Evolutionary conservation across 169 alveolate genomes (phyloP).

Genomic region (Amoebophrya sp.): DNA sequence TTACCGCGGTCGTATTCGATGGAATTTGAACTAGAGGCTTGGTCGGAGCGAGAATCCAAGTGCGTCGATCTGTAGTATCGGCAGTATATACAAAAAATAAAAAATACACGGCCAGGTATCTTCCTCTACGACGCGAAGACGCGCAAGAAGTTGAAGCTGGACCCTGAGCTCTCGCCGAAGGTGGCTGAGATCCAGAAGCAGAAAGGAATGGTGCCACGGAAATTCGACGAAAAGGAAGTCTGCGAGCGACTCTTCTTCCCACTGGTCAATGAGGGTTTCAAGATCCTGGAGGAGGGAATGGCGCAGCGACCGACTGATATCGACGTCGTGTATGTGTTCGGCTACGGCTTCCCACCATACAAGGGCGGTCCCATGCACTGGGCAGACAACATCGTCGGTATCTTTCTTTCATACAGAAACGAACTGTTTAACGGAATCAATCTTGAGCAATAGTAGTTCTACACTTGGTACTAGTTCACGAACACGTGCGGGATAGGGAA

Average conservation of each 20-base stretch:
- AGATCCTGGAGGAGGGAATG: constrained; percentile 31
- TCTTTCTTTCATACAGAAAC: too few relatives aligned
- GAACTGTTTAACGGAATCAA: too few relatives aligned
- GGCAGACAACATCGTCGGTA: constrained; percentile 35
- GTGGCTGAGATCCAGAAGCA: constrained; percentile 19
- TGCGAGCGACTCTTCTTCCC: constrained; percentile 33
- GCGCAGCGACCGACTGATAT: constrained; percentile 28
- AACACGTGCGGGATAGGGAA: too few relatives aligned
- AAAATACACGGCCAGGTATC: background rate
- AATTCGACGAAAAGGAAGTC: constrained; percentile 23
- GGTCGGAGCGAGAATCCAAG: too few relatives aligned
- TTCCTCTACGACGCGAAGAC: constrained; percentile 10
- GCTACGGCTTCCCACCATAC: constrained; percentile 27
- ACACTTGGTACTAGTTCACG: too few relatives aligned
- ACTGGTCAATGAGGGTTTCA: constrained; percentile 35
- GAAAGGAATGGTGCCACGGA: constrained; percentile 28
- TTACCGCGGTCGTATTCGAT: too few relatives aligned
- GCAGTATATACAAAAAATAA: too few relatives aligned
- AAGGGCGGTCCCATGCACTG: constrained; percentile 39
- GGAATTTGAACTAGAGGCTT: too few relatives aligned
- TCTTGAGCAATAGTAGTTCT: too few relatives aligned
- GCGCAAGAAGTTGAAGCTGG: constrained; percentile 1
- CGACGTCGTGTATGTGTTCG: constrained; percentile 18
- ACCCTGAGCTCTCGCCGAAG: background rate
- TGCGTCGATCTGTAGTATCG: too few relatives aligned